Conservation (phyloP, 1,139 yeast species). For the Sugiyamaella castrensis region DNA sequence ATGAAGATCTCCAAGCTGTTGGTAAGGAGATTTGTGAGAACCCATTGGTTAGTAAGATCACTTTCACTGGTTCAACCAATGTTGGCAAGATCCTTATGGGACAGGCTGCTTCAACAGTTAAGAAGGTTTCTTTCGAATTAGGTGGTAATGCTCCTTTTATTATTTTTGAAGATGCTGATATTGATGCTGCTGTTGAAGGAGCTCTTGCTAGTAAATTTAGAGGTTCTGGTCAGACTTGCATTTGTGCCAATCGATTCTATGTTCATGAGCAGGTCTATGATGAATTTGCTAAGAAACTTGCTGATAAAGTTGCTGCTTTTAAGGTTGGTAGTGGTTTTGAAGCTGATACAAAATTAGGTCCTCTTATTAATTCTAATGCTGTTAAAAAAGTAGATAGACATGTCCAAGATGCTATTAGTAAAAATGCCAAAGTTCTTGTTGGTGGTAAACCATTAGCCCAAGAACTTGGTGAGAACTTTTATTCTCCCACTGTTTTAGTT, state of each 20-base stretch:
- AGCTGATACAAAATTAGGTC: slow-evolving; percentile 70
- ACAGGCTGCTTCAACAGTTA: slow-evolving; percentile 73
- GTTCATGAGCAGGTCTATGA: slow-evolving; percentile 64
- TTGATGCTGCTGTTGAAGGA: slow-evolving; percentile 73
- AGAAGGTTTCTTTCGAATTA: slow-evolving; percentile 79
- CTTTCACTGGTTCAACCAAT: slow-evolving; percentile 87
- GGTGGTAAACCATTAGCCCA: slow-evolving; percentile 61
- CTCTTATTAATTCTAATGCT: slow-evolving; percentile 67
- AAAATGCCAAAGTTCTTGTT: slow-evolving; percentile 63
- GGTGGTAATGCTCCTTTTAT: slow-evolving; percentile 96
- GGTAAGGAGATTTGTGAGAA: slow-evolving; percentile 74
- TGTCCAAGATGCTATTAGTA: slow-evolving; percentile 66
- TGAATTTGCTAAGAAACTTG: slow-evolving; percentile 51
- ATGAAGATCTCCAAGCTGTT: slow-evolving; percentile 48
- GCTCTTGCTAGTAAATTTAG: slow-evolving; percentile 67
- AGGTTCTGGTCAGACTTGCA: slow-evolving; percentile 79
- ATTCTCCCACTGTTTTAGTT: slow-evolving; percentile 68
- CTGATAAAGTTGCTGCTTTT: slow-evolving; percentile 50
- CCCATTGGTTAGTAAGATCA: slow-evolving; percentile 63
- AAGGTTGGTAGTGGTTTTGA: slow-evolving; percentile 75
- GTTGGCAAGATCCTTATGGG: slow-evolving; percentile 79
- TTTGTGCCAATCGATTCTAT: slow-evolving; percentile 73
- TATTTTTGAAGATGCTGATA: slow-evolving; percentile 78
- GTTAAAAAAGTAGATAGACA: slow-evolving; percentile 67
- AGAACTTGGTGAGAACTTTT: slow-evolving; percentile 72